phyloP scores from a whole-genome alignment of 176 grass and related monocot species.

The Coix lacrymajobi region DNA sequence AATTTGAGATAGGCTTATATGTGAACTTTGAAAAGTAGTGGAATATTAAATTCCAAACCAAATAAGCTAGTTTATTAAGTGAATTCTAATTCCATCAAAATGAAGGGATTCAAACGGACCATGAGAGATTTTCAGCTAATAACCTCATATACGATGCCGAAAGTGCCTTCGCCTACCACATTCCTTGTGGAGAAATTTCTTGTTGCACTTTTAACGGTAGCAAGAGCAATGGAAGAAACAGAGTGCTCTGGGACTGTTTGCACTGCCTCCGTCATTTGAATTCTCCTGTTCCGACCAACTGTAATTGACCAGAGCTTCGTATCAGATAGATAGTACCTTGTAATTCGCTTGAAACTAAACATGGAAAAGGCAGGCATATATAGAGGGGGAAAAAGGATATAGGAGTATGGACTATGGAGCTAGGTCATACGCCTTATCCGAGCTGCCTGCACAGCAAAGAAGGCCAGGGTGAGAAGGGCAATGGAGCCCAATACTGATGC shows the following conservation, averaged over 20 bases:
- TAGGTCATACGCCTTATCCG: background rate
- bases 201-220: background rate
- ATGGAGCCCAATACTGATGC: background rate
- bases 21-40: too few relatives aligned
- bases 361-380: too few relatives aligned
- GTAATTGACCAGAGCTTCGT: background rate
- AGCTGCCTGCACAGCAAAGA: background rate
- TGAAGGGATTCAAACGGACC: too few relatives aligned
- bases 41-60: too few relatives aligned
- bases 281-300: background rate
- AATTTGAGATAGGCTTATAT: too few relatives aligned
- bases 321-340: background rate
- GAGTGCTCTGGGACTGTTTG: background rate
- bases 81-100: too few relatives aligned
- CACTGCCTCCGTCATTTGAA: background rate
- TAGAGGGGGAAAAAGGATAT: too few relatives aligned
- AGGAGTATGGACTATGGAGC: background rate
- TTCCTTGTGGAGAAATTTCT: background rate
- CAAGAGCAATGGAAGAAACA: background rate
- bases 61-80: too few relatives aligned
- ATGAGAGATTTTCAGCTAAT: too few relatives aligned
- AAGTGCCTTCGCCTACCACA: background rate
- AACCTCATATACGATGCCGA: conserved; percentile 3
- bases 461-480: background rate
- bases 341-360: background rate